phyloP scores from a whole-genome alignment of 2,329 filamentous ascomycete species.

The Septoria linicola region DNA sequence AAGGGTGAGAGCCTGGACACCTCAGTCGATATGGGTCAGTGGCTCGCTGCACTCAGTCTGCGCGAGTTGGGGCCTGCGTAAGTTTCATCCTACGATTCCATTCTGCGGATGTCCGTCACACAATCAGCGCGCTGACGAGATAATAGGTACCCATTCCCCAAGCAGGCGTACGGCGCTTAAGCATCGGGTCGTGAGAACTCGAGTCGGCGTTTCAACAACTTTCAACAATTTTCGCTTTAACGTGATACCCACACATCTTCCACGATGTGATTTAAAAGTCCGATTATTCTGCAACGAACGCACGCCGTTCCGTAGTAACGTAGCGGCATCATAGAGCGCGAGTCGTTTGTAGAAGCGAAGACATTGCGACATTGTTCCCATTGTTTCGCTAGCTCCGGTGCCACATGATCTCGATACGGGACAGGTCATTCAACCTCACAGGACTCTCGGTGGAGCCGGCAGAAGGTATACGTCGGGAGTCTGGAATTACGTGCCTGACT shows the following conservation, averaged over 20 bases:
- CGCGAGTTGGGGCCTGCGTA: slow-evolving; percentile 95
- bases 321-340: not conserved
- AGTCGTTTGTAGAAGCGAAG: slow-evolving; percentile 11
- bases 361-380: not conserved
- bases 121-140: slow-evolving; percentile 15
- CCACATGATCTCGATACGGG: not conserved
- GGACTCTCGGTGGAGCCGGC: not conserved
- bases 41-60: slow-evolving; percentile 91
- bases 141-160: slow-evolving; percentile 40
- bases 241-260: slow-evolving; percentile 35
- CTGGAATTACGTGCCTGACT: not conserved
- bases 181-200: slow-evolving; percentile 8
- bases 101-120: not conserved
- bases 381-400: not conserved
- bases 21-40: slow-evolving; percentile 88
- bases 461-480: not conserved
- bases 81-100: slow-evolving; percentile 51
- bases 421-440: no score
- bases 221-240: slow-evolving; percentile 29
- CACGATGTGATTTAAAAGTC: slow-evolving; percentile 30
- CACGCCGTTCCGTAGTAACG: not conserved
- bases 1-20: slow-evolving; percentile 77
- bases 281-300: slow-evolving; percentile 3
- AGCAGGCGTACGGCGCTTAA: slow-evolving; percentile 39
- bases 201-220: slow-evolving; percentile 37